Conservation (phyloP, 495 filamentous ascomycete species). For the Xylona heveae region DNA sequence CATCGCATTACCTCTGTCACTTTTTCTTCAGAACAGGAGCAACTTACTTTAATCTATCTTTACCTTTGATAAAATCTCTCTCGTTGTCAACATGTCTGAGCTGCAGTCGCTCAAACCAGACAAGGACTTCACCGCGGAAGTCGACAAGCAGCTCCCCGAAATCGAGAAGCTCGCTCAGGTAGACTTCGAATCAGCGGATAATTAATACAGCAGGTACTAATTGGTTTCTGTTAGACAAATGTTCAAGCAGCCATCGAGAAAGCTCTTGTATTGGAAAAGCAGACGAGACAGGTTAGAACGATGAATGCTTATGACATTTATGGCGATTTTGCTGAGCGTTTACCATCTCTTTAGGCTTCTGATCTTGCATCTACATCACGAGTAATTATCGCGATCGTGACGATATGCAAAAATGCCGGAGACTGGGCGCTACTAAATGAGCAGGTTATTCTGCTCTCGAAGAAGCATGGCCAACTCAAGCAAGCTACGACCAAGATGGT, state of each 20-base stretch:
- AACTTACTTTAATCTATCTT: neutral
- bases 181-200: conserved; percentile 8
- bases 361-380: conserved; percentile 89
- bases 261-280: conserved; percentile 77
- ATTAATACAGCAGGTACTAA: conserved; percentile 6
- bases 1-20: no score
- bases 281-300: conserved; percentile 69
- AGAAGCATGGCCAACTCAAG: conserved; percentile 99
- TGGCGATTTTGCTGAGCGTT: neutral
- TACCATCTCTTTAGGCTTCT: conserved; percentile 39
- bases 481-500: conserved; percentile 99
- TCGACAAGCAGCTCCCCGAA: conserved; percentile 75
- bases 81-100: conserved; percentile 28
- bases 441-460: conserved; percentile 84
- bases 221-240: conserved; percentile 33
- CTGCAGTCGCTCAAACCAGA: conserved; percentile 39
- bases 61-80: neutral
- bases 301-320: neutral
- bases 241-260: conserved; percentile 79
- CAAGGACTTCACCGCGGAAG: conserved; percentile 72
- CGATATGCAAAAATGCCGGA: conserved; percentile 75
- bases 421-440: conserved; percentile 92
- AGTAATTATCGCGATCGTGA: conserved; percentile 68
- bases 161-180: conserved; percentile 78
- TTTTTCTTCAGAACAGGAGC: no score